Conservation (phyloP, 2,329 filamentous ascomycete species). For the Exophiala oligosperma region DNA sequence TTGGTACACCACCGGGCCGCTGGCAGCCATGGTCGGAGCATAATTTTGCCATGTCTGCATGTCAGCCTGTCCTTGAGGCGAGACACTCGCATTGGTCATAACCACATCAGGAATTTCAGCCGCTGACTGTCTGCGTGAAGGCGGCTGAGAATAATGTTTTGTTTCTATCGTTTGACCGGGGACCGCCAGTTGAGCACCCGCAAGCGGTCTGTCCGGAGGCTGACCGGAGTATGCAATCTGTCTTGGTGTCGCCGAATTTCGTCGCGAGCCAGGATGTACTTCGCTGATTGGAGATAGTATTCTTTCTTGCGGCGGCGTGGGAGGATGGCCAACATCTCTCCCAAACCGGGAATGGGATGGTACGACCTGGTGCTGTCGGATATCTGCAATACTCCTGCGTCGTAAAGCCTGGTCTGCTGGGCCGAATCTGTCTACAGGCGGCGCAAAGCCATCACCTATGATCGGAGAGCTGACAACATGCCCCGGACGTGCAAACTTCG, state of each 20-base stretch:
- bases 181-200: background rate
- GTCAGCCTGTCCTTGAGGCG: background rate
- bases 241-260: slow-evolving; percentile 12
- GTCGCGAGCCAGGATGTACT: slow-evolving; percentile 2
- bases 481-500: background rate
- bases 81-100: background rate
- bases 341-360: background rate
- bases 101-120: background rate
- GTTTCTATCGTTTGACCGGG: background rate
- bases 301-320: slow-evolving; percentile 6
- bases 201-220: background rate
- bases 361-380: slow-evolving; percentile 4
- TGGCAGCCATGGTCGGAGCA: background rate
- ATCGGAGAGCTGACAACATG: slow-evolving; percentile 14
- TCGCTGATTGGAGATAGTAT: slow-evolving; percentile 13
- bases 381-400: slow-evolving; percentile 12
- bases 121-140: background rate
- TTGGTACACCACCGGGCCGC: background rate
- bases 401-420: background rate
- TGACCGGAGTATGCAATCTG: slow-evolving; percentile 1
- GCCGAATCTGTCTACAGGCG: background rate
- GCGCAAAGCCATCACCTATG: background rate
- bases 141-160: background rate
- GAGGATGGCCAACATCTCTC: background rate
- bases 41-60: background rate